phyloP scores from a whole-genome alignment of 345 rosid genomes.

The Luvunga scandens region DNA sequence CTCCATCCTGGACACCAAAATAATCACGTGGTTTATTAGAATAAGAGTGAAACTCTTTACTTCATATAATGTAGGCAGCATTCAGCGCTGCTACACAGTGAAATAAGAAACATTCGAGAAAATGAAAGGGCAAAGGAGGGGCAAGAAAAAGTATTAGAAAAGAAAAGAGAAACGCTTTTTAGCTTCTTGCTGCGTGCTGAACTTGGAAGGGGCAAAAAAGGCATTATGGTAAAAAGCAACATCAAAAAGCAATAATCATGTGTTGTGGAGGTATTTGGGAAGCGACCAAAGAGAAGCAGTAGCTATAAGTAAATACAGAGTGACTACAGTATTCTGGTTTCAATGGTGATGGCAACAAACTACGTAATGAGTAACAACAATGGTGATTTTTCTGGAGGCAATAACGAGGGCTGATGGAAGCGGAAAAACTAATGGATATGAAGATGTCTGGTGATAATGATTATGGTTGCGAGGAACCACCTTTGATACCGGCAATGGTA shows the following conservation, averaged over 20 bases:
- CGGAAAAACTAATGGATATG: not conserved
- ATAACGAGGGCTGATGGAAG: not conserved
- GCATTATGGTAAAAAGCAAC: not conserved
- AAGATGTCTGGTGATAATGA: not conserved
- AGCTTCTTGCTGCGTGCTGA: not conserved
- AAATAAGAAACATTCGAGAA: not conserved
- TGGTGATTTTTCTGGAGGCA: not conserved
- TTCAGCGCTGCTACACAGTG: not conserved
- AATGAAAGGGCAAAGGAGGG: not conserved
- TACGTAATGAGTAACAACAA: not conserved
- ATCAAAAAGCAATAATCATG: not conserved
- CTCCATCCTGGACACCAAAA: constrained; percentile 74
- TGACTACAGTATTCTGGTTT: not conserved
- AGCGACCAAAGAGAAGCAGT: not conserved
- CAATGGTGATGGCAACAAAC: not conserved
- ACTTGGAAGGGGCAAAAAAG: not conserved
- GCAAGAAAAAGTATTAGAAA: not conserved
- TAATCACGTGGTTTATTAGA: constrained; percentile 10
- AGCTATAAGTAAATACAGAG: too few relatives aligned
- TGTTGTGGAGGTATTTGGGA: not conserved
- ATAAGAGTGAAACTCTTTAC: constrained; percentile 4
- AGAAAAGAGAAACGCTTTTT: not conserved
- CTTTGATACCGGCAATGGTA: not conserved
- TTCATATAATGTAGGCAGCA: not conserved
- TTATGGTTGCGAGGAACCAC: not conserved